Evolutionary conservation across 164 flowering plant species (phyloP), one percentile per base, ranked within the genome.

Genomic region (Vitis riparia): DNA sequence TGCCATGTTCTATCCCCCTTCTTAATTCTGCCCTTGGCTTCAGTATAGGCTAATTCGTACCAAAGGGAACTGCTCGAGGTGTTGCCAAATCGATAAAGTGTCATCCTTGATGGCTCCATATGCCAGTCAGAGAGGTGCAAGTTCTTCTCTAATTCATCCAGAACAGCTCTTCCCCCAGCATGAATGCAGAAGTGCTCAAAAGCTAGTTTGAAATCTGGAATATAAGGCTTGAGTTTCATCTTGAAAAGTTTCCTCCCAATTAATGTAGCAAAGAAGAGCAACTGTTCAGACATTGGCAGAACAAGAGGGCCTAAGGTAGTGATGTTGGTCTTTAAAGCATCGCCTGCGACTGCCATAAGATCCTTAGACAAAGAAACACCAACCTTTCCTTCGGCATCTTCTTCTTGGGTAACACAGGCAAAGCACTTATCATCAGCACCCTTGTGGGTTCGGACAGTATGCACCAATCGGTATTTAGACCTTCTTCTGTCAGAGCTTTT

Each of bases 81-180:
- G 73, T 80, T 80, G 44, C 81, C 81, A 51, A 80, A 80, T 27
- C 83, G 74, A 66, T 77, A 68, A 5, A 80, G 77, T 23, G 83
- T 77, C 83, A 80, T 80, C 70, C 83, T 74, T 53, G 83, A 80
- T 16, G 83, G 81, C 70, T 80, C 81, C 81, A 80, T 77, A 52
- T 80, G 80, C 81, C 83, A 80, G 13, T 74, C 77, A 23, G 78
- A 72, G 15, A 80, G 73, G 64, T 77, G 76, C 77, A 80, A 61
- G 66, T 80, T 80, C 76, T 80, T 80, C 77, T 80, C 79, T 50
- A 80, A 14, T 68, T 80, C 83, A 72, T 80, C 81, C 72, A 80
- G 61, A 12, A 80, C 83, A 48, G 81, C 83, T 73, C 83, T 77
- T 62, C 83, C 83, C 53, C 83, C 83, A 29, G 82, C 82, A 47